phyloP scores from a whole-genome alignment of 2,329 filamentous ascomycete species.

The Keithomyces neogunnii region DNA sequence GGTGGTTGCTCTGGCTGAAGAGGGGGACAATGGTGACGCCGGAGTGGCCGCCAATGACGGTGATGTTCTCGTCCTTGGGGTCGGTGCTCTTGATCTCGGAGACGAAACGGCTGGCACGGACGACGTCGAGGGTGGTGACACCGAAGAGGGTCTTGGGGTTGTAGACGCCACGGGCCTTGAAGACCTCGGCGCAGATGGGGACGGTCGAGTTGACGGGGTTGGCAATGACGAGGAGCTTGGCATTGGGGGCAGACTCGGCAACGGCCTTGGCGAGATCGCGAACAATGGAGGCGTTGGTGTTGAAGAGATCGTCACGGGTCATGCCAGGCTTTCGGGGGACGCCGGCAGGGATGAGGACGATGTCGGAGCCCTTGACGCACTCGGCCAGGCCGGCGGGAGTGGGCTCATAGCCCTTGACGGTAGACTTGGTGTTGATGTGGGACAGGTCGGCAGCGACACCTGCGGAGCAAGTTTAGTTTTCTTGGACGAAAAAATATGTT shows the following conservation, averaged over 20 bases:
- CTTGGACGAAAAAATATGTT: too few relatives aligned
- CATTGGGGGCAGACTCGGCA: constrained; percentile 80
- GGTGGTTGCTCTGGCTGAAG: constrained; percentile 87
- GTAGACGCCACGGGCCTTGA: constrained; percentile 93
- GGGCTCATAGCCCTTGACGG: constrained; percentile 81
- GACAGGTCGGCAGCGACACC: constrained; percentile 97
- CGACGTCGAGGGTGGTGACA: constrained; percentile 97
- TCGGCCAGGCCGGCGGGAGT: constrained; percentile 65
- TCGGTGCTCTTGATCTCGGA: constrained; percentile 86
- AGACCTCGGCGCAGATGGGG: constrained; percentile 93
- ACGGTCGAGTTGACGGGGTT: constrained; percentile 99
- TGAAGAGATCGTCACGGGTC: constrained; percentile 99
- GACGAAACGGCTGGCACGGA: constrained; percentile 96
- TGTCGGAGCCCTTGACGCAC: constrained; percentile 78
- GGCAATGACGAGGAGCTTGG: constrained; percentile 94
- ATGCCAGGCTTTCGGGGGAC: constrained; percentile 99
- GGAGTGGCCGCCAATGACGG: constrained; percentile 93
- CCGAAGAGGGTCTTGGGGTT: constrained; percentile 99
- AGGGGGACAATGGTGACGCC: constrained; percentile 98
- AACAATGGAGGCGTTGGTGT: constrained; percentile 99
- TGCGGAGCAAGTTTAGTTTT: constrained; percentile 23
- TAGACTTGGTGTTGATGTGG: constrained; percentile 99
- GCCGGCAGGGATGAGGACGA: constrained; percentile 96
- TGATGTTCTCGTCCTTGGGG: constrained; percentile 88
- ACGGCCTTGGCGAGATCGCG: constrained; percentile 94